A percentile compares a stretch with the other conserved stretches of the same genome.
These are phyloP conservation scores for Phoma sp. DNA, from an alignment of 2,329 filamentous ascomycete genomes.

Conservation along the genomic window DNA sequence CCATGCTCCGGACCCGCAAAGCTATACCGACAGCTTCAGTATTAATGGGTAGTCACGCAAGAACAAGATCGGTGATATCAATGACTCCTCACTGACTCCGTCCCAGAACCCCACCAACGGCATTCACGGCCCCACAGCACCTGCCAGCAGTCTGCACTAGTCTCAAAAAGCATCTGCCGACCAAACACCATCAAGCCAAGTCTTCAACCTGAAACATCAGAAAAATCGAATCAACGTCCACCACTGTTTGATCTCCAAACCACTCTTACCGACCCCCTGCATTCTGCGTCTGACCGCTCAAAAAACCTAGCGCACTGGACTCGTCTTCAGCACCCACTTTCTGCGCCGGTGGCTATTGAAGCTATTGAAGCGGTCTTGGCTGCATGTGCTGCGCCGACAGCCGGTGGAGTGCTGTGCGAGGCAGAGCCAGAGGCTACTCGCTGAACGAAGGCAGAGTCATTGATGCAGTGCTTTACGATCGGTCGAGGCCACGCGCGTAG, in stretches of 20 bases:
- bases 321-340: conserved; percentile 2
- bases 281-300: conserved; percentile 11
- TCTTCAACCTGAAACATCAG: conserved; percentile 15
- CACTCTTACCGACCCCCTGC: conserved; percentile 11
- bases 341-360: neutral
- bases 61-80: conserved; percentile 4
- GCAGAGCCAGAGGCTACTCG: conserved; percentile 11
- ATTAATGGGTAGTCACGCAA: no score
- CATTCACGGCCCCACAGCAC: neutral
- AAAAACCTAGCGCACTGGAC: neutral
- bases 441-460: neutral
- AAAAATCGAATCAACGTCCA: conserved; percentile 14
- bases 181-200: conserved; percentile 9
- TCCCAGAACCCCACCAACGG: conserved; percentile 2
- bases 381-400: conserved; percentile 6
- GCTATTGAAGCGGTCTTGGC: conserved; percentile 7
- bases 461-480: neutral
- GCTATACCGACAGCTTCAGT: no score
- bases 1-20: no score
- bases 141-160: conserved; percentile 4
- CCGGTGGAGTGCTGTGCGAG: conserved; percentile 9
- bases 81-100: conserved; percentile 10
- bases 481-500: neutral
- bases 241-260: conserved; percentile 15
- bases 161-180: neutral